Evolutionary conservation across 306 rosid species (phyloP).

Genomic region (Prunus salicina): DNA sequence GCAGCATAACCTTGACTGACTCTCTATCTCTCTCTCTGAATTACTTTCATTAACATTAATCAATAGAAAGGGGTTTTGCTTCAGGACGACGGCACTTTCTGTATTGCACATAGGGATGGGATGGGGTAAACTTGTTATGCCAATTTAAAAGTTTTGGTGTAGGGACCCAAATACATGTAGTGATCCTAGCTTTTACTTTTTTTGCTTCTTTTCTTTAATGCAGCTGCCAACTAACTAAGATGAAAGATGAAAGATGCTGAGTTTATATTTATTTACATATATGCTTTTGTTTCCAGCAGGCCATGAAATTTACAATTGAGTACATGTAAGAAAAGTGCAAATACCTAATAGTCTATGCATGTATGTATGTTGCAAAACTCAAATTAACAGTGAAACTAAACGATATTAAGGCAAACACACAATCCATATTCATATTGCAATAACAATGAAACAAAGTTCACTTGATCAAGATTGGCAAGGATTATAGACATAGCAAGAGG

Average conservation of each 20-base stretch:
- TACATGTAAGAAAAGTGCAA: neutral
- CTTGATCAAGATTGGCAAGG: neutral
- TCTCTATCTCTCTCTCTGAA: neutral
- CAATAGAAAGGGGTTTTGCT: neutral
- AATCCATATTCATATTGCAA: neutral
- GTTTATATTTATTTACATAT: neutral
- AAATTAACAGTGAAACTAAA: neutral
- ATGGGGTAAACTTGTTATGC: too few species aligned
- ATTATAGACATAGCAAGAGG: neutral
- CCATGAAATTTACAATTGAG: slow-evolving; percentile 7
- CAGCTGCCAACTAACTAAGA: neutral
- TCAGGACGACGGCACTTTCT: neutral
- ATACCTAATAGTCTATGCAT: neutral
- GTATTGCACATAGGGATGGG: neutral
- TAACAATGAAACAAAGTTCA: neutral
- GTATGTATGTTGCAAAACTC: neutral
- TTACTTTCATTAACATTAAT: neutral
- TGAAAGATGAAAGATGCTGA: neutral
- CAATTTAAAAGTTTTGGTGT: neutral
- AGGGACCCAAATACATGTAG: neutral
- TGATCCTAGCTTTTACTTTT: neutral
- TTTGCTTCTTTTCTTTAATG: neutral
- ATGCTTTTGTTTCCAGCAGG: neutral
- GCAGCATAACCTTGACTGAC: neutral
- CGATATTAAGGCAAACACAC: neutral